Evolutionary conservation across 148 eudicot genomes (phyloP), one percentile per base, ranked within the genome.

Genomic region (Camellia lanceoleosa): DNA sequence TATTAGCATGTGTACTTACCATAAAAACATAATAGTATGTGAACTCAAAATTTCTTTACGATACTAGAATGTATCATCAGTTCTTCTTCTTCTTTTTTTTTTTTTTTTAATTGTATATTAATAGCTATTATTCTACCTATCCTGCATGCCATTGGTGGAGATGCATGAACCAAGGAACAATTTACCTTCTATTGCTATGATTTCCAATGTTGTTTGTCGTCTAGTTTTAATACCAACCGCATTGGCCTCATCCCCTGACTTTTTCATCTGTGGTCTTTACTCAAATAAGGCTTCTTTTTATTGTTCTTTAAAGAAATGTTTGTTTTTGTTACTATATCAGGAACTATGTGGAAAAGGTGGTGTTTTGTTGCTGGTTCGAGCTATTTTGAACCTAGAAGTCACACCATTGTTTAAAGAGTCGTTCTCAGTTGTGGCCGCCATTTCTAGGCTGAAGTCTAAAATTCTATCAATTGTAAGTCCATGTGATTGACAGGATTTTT

Each of bases 261-360:
- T 80, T 63, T 55, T 74, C 51, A 30, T 16, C 7, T 14, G 62
- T 1, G 15, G 20, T 13, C 66, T 43, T 30, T 12, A 44, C 3
- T 20, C 10, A 74, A 44, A 58, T 61, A 46, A 10, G n/a, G 59
- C 54, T 15, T 76, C 56, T 76, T 38, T 3, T 55, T 19, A 18
- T 7, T 62, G 19, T 42, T 15, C 55, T 56, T 73, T 62, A 43
- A 63, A 68, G 38, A 11, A 30, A 47, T 54, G 54, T 51, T 3
- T 54, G 41, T 43, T 61, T 58, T 74, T 80, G 46, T 55, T 65
- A 55, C 67, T 71, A 69, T 82, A 86, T 83, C 89, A 96, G 99
- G 98, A 92, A 82, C 77, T 96, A 59, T 90, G 92, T 84, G 89
- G 91, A 64, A 90, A 91, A 84, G 98, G 94, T 80, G 97, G 98